A percentile compares a stretch with the other conserved stretches of the same genome.
Evolutionary conservation across 257 asterid species (phyloP).

Genomic region (Thymus mandschuricus): DNA sequence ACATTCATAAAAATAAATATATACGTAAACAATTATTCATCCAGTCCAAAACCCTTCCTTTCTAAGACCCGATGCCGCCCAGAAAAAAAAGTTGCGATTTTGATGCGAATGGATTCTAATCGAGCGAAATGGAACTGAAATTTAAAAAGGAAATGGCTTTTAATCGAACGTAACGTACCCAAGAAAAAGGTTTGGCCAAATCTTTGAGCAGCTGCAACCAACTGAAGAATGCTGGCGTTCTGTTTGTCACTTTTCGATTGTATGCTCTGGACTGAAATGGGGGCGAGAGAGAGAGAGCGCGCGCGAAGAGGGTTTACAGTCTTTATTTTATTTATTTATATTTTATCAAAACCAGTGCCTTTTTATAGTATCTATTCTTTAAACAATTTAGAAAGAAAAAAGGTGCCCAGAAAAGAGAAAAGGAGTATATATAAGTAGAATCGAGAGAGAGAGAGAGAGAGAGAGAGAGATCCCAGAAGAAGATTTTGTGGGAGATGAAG

Average conservation of each 20-base stretch:
- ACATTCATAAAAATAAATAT: neutral
- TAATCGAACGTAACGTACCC: neutral
- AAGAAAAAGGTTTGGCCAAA: neutral
- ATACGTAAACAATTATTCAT: neutral
- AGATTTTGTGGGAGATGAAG: constrained; percentile 54
- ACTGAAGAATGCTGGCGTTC: too few relatives aligned
- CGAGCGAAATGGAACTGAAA: too few relatives aligned
- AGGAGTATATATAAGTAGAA: neutral
- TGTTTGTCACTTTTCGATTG: too few relatives aligned
- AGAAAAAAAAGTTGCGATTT: too few relatives aligned
- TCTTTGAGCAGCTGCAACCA: neutral
- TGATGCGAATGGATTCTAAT: too few relatives aligned
- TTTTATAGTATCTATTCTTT: too few relatives aligned
- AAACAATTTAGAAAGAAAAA: too few relatives aligned
- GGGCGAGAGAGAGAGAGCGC: too few relatives aligned
- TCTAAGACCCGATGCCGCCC: neutral
- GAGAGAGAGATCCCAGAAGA: neutral
- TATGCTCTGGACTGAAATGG: too few relatives aligned
- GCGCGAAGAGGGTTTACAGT: too few relatives aligned
- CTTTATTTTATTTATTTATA: too few relatives aligned
- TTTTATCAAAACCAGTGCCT: neutral
- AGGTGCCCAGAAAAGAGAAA: neutral
- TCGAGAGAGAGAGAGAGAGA: neutral
- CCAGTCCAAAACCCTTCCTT: neutral
- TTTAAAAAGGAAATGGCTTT: neutral